Evolutionary conservation across 176 grass and related monocot genomes (phyloP).

Genomic region (Pharus latifolius): DNA sequence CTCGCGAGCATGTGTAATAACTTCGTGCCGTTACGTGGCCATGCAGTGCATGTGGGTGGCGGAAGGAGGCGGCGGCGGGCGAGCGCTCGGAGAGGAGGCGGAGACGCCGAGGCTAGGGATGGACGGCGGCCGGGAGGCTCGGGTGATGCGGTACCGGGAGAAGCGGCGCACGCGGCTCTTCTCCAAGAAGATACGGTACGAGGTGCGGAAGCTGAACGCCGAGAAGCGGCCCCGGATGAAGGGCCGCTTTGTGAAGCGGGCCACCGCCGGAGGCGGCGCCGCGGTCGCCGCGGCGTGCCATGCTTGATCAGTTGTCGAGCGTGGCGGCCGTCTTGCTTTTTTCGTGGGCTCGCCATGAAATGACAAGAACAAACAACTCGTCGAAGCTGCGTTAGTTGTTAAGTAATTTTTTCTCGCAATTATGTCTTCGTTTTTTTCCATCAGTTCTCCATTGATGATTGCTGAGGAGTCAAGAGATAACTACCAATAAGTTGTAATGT

Average conservation of each 20-base stretch:
- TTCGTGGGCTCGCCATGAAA: background rate
- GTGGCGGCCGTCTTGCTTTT: too few relatives aligned
- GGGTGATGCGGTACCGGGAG: conserved; percentile 81
- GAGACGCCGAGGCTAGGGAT: conserved; percentile 4
- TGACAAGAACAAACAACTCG: conserved; percentile 43
- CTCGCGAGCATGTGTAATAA: background rate
- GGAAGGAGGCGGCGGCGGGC: conserved; percentile 13
- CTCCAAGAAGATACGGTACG: conserved; percentile 98
- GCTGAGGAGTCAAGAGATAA: background rate
- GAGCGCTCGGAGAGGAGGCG: background rate
- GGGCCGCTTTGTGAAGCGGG: conserved; percentile 83
- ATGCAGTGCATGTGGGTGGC: conserved; percentile 33
- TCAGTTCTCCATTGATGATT: background rate
- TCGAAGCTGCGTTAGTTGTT: conserved; percentile 37
- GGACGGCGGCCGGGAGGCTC: conserved; percentile 59
- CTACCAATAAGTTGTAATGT: too few relatives aligned
- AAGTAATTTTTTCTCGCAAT: background rate
- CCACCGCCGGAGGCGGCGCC: background rate
- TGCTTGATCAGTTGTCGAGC: conserved; percentile 26
- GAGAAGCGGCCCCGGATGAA: conserved; percentile 97
- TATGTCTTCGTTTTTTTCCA: background rate
- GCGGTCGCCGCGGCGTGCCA: conserved; percentile 23
- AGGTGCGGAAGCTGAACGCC: conserved; percentile 97
- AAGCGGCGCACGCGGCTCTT: conserved; percentile 90
- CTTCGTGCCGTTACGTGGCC: background rate